phyloP scores from a whole-genome alignment of 805 yeast species.

The Saccharomyces eubayanus region DNA sequence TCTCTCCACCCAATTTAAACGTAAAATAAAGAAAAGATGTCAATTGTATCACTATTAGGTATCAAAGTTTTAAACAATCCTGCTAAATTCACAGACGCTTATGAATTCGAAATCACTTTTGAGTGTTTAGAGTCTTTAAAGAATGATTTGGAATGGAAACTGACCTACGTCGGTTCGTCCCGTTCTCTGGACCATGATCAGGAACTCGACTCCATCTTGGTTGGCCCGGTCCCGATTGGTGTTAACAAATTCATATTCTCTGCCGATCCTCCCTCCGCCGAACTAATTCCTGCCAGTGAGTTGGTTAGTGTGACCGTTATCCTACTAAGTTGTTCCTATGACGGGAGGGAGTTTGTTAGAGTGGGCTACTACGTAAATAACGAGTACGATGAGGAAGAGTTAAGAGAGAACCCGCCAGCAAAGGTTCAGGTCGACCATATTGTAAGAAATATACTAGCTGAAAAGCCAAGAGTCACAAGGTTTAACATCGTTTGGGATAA shows the following conservation, averaged over 20 bases:
- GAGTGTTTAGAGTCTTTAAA: constrained; percentile 89
- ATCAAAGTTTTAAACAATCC: constrained; percentile 91
- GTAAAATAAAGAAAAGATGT: constrained; percentile 43
- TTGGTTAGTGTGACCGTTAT: constrained; percentile 93
- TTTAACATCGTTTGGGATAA: constrained; percentile 97
- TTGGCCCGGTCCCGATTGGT: constrained; percentile 98
- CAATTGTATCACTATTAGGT: constrained; percentile 86
- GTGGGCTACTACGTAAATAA: constrained; percentile 97
- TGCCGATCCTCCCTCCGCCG: constrained; percentile 96
- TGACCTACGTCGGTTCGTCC: constrained; percentile 94
- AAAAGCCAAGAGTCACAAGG: constrained; percentile 94
- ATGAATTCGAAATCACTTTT: constrained; percentile 93
- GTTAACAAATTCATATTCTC: constrained; percentile 84
- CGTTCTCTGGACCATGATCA: constrained; percentile 93
- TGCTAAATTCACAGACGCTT: constrained; percentile 85
- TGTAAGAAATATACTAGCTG: constrained; percentile 88
- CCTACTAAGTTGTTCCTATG: constrained; percentile 83
- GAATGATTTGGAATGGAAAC: constrained; percentile 88
- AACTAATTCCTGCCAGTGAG: constrained; percentile 91
- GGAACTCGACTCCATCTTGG: constrained; percentile 90
- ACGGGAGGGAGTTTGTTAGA: constrained; percentile 88
- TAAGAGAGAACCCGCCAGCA: constrained; percentile 87
- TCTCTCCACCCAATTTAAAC: background rate
- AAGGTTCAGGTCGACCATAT: constrained; percentile 92
- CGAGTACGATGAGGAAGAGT: constrained; percentile 88